A percentile compares a stretch with the other conserved stretches of the same genome.
Conservation (phyloP, 1,284 basidiomycete species). For the Trichosporon sp. region DNA sequence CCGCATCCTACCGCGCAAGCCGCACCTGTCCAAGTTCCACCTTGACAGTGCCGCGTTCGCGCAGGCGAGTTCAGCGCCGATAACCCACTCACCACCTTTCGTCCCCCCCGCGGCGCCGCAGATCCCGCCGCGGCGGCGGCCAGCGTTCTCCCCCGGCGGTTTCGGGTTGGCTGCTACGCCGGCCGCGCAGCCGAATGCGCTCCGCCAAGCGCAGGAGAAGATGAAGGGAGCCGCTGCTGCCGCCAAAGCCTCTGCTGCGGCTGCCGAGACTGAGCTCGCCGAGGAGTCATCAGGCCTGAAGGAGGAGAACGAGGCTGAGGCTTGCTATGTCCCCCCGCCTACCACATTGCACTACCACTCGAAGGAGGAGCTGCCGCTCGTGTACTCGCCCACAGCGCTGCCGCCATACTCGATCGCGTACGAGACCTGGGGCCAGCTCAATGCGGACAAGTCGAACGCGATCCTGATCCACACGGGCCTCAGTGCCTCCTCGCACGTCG, state of each 20-base stretch:
- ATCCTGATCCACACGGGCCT: slow-evolving; percentile 97
- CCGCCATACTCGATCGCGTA: slow-evolving; percentile 73
- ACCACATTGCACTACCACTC: slow-evolving; percentile 56
- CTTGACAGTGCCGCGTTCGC: slow-evolving; percentile 16
- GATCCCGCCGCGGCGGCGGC: slow-evolving; percentile 39
- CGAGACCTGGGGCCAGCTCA: slow-evolving; percentile 94
- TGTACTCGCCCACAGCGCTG: slow-evolving; percentile 65
- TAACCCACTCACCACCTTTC: slow-evolving; percentile 14
- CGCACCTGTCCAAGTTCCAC: slow-evolving; percentile 20
- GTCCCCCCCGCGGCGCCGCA: slow-evolving; percentile 32
- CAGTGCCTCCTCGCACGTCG: slow-evolving; percentile 92
- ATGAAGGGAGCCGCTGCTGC: slow-evolving; percentile 12
- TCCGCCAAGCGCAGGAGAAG: slow-evolving; percentile 22
- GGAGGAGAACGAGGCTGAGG: slow-evolving; percentile 43
- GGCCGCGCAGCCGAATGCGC: slow-evolving; percentile 15
- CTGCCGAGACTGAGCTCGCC: slow-evolving; percentile 23
- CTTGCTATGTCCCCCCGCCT: slow-evolving; percentile 47
- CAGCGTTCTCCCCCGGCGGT: slow-evolving; percentile 43
- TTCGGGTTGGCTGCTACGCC: slow-evolving; percentile 38
- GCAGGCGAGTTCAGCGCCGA: slow-evolving; percentile 10
- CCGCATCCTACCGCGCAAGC: slow-evolving; percentile 15
- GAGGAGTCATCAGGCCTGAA: slow-evolving; percentile 24
- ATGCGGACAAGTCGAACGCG: slow-evolving; percentile 71
- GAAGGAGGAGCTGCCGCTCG: slow-evolving; percentile 59
- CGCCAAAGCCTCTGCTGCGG: too few species aligned